Evolutionary conservation across 1,139 yeast species (phyloP).

Genomic region (Pichia cactophila): DNA sequence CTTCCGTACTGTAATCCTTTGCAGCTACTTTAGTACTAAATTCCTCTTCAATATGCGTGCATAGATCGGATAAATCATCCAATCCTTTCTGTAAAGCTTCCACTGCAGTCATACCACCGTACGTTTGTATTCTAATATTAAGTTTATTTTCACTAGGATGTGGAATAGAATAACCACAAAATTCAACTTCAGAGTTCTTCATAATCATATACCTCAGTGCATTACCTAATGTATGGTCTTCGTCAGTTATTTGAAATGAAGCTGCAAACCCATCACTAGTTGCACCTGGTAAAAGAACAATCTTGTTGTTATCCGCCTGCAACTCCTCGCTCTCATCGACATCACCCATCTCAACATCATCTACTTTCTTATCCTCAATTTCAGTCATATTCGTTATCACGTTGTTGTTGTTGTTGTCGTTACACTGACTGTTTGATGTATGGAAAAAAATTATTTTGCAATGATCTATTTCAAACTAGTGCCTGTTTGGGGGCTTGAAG

Average conservation of each 20-base stretch:
- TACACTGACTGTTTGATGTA: not conserved
- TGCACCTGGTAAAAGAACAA: conserved; percentile 73
- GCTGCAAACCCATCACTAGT: conserved; percentile 94
- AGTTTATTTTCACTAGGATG: conserved; percentile 92
- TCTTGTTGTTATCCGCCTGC: conserved; percentile 27
- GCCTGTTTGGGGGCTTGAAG: too few species aligned
- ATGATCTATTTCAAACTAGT: too few species aligned
- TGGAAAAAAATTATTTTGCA: not conserved
- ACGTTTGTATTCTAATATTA: conserved; percentile 90
- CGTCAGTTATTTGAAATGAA: conserved; percentile 84
- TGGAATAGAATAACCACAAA: conserved; percentile 98
- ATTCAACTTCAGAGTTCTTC: conserved; percentile 97
- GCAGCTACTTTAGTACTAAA: conserved; percentile 59
- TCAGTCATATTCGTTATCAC: conserved; percentile 1
- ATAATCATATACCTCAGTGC: conserved; percentile 87
- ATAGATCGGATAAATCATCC: conserved; percentile 74
- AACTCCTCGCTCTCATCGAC: conserved; percentile 4
- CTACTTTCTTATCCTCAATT: not conserved
- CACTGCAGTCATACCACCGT: conserved; percentile 77
- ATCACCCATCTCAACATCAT: not conserved
- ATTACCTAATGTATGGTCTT: conserved; percentile 94
- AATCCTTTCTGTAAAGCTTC: conserved; percentile 92
- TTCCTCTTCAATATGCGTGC: conserved; percentile 73
- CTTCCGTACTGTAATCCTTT: conserved; percentile 41
- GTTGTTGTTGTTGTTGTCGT: not conserved